Conservation (phyloP, 2,329 filamentous ascomycete species). For the Coleophoma eucalyptorum region DNA sequence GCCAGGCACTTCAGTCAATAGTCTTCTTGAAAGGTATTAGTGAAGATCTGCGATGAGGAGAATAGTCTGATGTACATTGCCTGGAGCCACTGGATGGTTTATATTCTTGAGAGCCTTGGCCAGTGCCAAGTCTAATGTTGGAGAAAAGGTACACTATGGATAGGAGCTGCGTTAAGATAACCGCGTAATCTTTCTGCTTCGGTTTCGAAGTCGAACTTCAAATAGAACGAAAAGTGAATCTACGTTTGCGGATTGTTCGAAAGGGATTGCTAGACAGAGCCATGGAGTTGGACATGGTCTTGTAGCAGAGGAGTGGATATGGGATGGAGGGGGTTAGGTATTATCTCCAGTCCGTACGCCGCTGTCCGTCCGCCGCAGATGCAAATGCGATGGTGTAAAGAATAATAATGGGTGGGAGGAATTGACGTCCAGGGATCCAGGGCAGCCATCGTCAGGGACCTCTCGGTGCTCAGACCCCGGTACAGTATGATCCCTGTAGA, state of each 20-base stretch:
- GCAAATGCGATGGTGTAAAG: conserved; percentile 1
- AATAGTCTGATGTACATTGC: too few relatives aligned
- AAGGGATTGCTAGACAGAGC: conserved; percentile 15
- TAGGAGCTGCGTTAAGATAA: conserved; percentile 1
- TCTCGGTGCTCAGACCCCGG: background rate
- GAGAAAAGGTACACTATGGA: background rate
- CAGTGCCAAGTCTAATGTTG: background rate
- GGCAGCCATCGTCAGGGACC: background rate
- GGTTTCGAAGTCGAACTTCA: conserved; percentile 14
- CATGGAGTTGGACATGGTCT: conserved; percentile 13
- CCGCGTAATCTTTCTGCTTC: conserved; percentile 9
- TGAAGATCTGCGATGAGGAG: too few relatives aligned
- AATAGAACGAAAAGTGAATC: conserved; percentile 26
- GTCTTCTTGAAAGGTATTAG: background rate
- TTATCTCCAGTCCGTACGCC: background rate
- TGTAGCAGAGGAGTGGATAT: conserved; percentile 18
- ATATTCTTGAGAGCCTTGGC: conserved; percentile 7
- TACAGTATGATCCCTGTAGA: conserved; percentile 9
- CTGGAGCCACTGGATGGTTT: conserved; percentile 8
- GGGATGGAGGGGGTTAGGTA: background rate
- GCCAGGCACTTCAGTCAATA: background rate
- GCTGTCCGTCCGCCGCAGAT: background rate
- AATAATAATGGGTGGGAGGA: conserved; percentile 1
- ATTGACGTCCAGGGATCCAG: background rate
- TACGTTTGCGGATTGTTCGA: conserved; percentile 24